Evolutionary conservation across 768 basidiomycete species (phyloP).

Genomic region (Agaricus subrufescens): DNA sequence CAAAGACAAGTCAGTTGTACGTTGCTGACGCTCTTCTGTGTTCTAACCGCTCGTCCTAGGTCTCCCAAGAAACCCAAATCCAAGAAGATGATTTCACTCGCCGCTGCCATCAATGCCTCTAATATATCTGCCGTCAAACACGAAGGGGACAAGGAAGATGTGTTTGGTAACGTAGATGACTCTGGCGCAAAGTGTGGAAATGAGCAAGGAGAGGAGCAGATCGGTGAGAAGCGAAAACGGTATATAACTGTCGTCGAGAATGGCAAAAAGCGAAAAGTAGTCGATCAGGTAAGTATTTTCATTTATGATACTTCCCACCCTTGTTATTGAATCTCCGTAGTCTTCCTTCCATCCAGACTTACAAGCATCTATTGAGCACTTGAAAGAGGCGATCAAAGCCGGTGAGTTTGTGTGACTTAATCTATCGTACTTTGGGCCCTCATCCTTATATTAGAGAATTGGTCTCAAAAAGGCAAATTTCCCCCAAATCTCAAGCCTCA

Average conservation of each 20-base stretch:
- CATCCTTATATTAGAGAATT: constrained; percentile 47
- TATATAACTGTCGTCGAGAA: constrained; percentile 48
- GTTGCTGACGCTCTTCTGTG: constrained; percentile 12
- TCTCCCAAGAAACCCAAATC: constrained; percentile 72
- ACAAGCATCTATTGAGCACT: constrained; percentile 51
- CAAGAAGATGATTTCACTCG: constrained; percentile 37
- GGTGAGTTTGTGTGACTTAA: constrained; percentile 27
- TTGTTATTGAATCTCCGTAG: constrained; percentile 23
- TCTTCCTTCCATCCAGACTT: constrained; percentile 69
- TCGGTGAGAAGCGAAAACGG: constrained; percentile 49
- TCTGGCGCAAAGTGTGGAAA: constrained; percentile 7
- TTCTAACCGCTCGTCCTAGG: constrained; percentile 20
- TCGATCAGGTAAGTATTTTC: constrained; percentile 51
- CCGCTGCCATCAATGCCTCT: constrained; percentile 13
- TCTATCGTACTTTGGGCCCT: no score
- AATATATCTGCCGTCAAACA: neutral
- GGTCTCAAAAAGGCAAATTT: constrained; percentile 86
- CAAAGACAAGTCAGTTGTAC: constrained; percentile 53
- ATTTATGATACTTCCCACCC: neutral
- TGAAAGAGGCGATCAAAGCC: constrained; percentile 53
- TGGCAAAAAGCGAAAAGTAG: constrained; percentile 68
- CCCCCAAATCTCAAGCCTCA: constrained; percentile 73
- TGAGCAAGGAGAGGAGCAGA: constrained; percentile 27
- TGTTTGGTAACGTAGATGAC: constrained; percentile 41
- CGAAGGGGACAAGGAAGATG: constrained; percentile 46